Evolutionary conservation across 352 stramenopile species (phyloP), one percentile per base, ranked within the genome.

Genomic region (Achlya hypogyna): DNA sequence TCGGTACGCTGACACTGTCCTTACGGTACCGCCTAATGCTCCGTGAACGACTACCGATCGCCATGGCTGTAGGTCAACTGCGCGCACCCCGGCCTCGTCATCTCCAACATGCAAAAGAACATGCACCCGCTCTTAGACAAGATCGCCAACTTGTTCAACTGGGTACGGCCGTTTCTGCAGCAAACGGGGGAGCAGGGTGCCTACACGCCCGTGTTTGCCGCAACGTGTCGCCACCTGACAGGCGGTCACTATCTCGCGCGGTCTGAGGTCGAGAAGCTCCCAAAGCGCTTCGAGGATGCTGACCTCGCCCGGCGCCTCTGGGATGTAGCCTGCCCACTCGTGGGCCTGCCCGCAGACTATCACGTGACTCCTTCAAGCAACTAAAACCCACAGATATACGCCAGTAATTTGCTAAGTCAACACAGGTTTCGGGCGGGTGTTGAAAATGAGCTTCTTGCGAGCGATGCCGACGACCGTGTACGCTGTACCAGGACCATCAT

Each of bases 381-480:
- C 49, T 45, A 45, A 10, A 10, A 38, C 25, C 49, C 12, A 56
- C 49, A 2, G 25, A 9, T 56, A 10, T n/a, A 22, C 12, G 49
- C 16, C 6, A 54, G 6, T 6, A 6, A 35, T 56, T 56, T 10
- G 8, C 2, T 3, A 56, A 27, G 49, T 56, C 31, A 56, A 56
- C 16, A 94, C 78, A 2, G 86, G 86, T 58, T 95, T 92, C 2
- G 84, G 86, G 32, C 86, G 80, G 42, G 79, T 72, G 9, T 71
- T 73, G 72, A 95, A 95, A 51, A 95, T 62, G 27, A 95, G 69
- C 23, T 81, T 84, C 6, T 79, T 90, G 6, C 84, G 75, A 14
- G 86, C 86, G 28, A 95, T 87, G 28, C 86, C 86, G n/a, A 93
- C 77, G 29, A 95, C 81, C 32, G 90, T 72, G 51, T 91, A 95